These are phyloP conservation scores for Cinchona pubescens DNA, from an alignment of 257 asterid genomes.

Conservation along the genomic window DNA sequence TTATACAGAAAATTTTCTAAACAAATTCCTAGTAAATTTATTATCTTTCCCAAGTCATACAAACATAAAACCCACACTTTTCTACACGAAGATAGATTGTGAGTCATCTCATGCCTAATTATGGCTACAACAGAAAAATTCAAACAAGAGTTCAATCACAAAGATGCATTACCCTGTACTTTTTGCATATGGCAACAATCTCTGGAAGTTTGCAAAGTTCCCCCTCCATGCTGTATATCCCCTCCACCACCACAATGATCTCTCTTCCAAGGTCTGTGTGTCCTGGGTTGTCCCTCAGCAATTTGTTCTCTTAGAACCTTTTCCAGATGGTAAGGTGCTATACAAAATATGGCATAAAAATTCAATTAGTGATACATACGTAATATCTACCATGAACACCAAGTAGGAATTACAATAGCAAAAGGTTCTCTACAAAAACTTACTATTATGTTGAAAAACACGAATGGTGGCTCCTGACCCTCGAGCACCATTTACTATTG, in stretches of 20 bases:
- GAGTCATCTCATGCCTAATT: not conserved
- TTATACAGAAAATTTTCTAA: not conserved
- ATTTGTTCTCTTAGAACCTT: constrained; percentile 84
- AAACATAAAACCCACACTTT: not conserved
- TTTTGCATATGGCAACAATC: constrained; percentile 91
- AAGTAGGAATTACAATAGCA: constrained; percentile 6
- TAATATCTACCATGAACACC: constrained; percentile 5
- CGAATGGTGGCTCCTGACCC: constrained; percentile 97
- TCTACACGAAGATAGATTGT: not conserved
- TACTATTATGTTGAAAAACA: constrained; percentile 96
- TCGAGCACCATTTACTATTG: constrained; percentile 97
- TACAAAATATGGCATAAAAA: constrained; percentile 27
- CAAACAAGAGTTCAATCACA: constrained; percentile 2
- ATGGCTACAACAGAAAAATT: not conserved
- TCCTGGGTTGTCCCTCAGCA: constrained; percentile 96
- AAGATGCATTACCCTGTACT: constrained; percentile 69
- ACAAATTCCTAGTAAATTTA: not conserved
- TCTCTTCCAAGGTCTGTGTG: constrained; percentile 98
- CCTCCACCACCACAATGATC: constrained; percentile 95
- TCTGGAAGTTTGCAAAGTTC: constrained; percentile 97
- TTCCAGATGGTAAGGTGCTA: constrained; percentile 94
- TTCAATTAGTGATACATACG: constrained; percentile 3
- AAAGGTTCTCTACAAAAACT: constrained; percentile 26
- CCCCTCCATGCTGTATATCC: constrained; percentile 99
- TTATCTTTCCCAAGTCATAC: not conserved